Evolutionary conservation across 768 basidiomycete genomes (phyloP), one percentile per base, ranked within the genome.

Genomic region (Lactarius pseudohatsudake): DNA sequence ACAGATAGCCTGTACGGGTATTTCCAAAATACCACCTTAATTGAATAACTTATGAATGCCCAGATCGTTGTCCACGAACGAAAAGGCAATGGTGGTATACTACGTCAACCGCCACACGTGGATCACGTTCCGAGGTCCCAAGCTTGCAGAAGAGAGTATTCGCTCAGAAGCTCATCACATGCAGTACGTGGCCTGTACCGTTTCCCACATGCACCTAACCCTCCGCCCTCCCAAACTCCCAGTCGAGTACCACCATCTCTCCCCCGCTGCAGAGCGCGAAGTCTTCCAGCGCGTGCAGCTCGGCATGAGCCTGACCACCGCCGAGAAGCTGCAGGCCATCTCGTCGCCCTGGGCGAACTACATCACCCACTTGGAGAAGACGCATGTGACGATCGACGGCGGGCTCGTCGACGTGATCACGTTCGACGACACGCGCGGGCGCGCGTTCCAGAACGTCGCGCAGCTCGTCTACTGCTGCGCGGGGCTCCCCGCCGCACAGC

Each of bases 281-380:
- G 87, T 93, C 32, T 92, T 91, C 73, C 88, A 90, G 70, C 81
- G 92, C 40, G 92, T 94, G 18, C 92, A 94, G 69, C 75, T 93
- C 45, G 92, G 92, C 64, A 85, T 91, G 77, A 79, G 85, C 20
- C 79, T 94, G 47, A 88, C 89, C 4, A 80, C 85, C 11, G 88
- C 91, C 73, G 90, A 94, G 76, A 92, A 91, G 75, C 76, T 93
- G 6, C 89, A 91, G 70, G 92, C 92, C 0, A 85, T 93, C 57
- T 80, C 87, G 2, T 89, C 90, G 1, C 85, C 86, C 2, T 87
- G 86, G 83, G 80, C 87, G 26, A 78, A 81, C 57, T 91, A 88
- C 88, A 84, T 94, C 68, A 71, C 78, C 0, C 76, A 81, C 9
- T 79, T 94, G 7, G 85, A 87, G 69, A 71, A 78, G 40, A 79